These are phyloP conservation scores for Copromyces sp. DNA, from an alignment of 495 filamentous ascomycete genomes.

Conservation along the genomic window DNA sequence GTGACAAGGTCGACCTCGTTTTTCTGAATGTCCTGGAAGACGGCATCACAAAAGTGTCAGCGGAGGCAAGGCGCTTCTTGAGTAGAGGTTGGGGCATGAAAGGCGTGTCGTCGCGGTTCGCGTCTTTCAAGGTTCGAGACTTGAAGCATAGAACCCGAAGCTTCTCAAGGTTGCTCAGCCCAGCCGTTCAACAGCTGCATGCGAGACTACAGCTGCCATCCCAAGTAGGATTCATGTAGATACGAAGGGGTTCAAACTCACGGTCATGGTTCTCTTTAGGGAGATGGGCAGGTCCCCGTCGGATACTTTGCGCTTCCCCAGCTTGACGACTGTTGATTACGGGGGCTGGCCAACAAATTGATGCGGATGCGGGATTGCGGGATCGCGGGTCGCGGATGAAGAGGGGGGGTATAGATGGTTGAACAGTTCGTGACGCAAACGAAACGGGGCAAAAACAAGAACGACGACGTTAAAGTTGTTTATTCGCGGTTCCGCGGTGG, in stretches of 20 bases:
- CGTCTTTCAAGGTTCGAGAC: background rate
- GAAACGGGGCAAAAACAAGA: background rate
- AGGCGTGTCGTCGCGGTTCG: background rate
- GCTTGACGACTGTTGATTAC: conserved; percentile 23
- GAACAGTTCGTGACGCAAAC: background rate
- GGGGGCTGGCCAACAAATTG: background rate
- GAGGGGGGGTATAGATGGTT: background rate
- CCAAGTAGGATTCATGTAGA: too few relatives aligned
- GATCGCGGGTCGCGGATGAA: background rate
- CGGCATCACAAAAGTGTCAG: background rate
- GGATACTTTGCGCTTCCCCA: conserved; percentile 81
- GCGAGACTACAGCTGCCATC: too few relatives aligned
- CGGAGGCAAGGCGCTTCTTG: background rate
- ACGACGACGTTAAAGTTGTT: background rate
- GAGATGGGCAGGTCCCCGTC: conserved; percentile 62
- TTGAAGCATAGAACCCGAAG: too few relatives aligned
- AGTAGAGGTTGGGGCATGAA: background rate
- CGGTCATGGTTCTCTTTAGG: conserved; percentile 75
- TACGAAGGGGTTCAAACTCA: conserved; percentile 51
- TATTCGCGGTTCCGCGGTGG: background rate
- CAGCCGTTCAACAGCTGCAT: too few relatives aligned
- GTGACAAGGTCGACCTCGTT: conserved; percentile 53
- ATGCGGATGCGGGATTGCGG: conserved; percentile 1
- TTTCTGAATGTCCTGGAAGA: conserved; percentile 29
- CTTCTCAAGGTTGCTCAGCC: too few relatives aligned